These are phyloP conservation scores for Aspergillus avenaceus DNA, from an alignment of 495 filamentous ascomycete species.

Conservation along the genomic window DNA sequence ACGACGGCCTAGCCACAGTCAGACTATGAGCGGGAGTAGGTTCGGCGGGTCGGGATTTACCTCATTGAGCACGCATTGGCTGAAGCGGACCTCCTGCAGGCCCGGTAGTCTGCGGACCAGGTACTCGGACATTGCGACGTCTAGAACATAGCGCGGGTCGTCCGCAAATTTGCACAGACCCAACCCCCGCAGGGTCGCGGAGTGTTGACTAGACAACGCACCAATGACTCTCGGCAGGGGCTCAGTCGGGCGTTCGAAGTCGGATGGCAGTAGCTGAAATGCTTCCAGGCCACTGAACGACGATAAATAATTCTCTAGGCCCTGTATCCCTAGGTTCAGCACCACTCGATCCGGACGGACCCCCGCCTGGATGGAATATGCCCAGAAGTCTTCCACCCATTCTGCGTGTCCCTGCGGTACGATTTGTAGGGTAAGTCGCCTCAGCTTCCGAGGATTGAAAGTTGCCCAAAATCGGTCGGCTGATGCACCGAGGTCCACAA, in stretches of 20 bases:
- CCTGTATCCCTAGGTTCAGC: neutral
- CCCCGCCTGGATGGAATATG: neutral
- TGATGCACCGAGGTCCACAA: neutral
- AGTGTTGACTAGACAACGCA: neutral
- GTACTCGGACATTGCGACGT: neutral
- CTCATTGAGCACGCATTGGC: neutral
- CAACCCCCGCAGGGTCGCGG: neutral
- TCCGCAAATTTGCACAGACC: neutral
- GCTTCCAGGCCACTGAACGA: neutral
- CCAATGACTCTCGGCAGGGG: neutral
- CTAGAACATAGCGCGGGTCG: neutral
- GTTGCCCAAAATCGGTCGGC: neutral
- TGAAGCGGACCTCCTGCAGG: neutral
- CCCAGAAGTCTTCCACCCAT: neutral
- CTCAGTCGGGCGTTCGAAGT: neutral
- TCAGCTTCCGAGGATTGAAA: neutral
- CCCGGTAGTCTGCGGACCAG: neutral
- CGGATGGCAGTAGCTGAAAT: neutral
- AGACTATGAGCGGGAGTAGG: neutral
- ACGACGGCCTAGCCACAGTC: neutral
- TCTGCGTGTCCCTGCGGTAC: neutral
- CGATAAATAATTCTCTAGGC: neutral
- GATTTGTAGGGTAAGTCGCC: neutral
- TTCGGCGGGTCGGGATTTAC: neutral
- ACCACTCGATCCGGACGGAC: neutral